Evolutionary conservation across 2,329 filamentous ascomycete genomes (phyloP).

Genomic region (Anthostomella pinea): DNA sequence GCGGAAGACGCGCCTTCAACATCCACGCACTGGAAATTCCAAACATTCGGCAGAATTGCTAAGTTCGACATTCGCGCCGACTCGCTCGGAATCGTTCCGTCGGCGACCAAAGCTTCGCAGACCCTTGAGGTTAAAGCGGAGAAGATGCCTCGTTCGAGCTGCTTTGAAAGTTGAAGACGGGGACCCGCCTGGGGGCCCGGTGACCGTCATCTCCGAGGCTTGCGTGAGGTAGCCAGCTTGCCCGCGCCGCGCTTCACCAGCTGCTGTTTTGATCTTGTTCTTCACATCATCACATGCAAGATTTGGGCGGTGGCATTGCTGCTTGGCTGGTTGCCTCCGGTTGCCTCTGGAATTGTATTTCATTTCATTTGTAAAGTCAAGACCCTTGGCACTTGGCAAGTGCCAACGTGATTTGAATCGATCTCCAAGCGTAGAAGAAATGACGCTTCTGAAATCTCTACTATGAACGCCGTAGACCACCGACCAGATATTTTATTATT

Average conservation of each 20-base stretch:
- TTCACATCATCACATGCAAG: not conserved
- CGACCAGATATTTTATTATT: too few relatives aligned
- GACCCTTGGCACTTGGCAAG: not conserved
- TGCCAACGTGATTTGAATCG: not conserved
- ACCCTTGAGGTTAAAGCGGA: not conserved
- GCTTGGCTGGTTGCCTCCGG: not conserved
- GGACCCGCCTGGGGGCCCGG: too few relatives aligned
- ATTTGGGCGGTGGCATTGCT: not conserved
- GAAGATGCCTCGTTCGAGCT: not conserved
- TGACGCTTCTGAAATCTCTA: too few relatives aligned
- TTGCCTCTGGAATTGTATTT: slow-evolving; percentile 1
- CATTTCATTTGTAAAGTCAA: not conserved
- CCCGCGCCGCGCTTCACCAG: not conserved
- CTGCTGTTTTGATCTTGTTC: not conserved
- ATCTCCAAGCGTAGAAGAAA: not conserved
- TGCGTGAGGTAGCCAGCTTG: not conserved
- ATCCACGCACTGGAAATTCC: too few relatives aligned
- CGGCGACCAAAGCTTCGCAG: not conserved
- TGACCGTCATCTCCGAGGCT: not conserved
- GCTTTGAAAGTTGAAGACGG: not conserved
- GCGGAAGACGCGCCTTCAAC: too few relatives aligned
- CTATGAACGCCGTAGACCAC: too few relatives aligned
- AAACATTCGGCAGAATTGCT: too few relatives aligned
- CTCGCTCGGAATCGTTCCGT: not conserved
- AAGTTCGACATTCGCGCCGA: not conserved